phyloP scores from a whole-genome alignment of 2,329 filamentous ascomycete genomes.

The Byssoonygena ceratinophila region DNA sequence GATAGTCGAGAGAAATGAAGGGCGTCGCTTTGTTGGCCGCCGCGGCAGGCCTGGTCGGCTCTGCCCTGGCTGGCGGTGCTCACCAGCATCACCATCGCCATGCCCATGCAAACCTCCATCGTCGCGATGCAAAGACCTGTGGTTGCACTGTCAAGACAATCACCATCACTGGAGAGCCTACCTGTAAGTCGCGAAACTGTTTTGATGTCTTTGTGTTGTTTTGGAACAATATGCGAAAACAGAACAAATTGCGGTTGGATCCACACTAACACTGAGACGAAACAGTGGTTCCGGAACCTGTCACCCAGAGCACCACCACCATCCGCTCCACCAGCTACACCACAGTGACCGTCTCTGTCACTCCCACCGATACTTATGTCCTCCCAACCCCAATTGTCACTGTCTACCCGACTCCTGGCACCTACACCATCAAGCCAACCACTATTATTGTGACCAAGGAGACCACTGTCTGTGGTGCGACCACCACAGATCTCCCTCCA shows the following conservation, averaged over 20 bases:
- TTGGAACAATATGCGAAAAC: neutral
- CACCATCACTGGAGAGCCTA: constrained; percentile 57
- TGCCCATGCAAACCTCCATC: constrained; percentile 47
- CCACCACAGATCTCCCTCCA: constrained; percentile 50
- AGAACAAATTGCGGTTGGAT: neutral
- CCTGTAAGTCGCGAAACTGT: constrained; percentile 39
- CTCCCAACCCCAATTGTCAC: constrained; percentile 42
- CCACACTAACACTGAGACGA: neutral
- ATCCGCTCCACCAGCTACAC: constrained; percentile 30
- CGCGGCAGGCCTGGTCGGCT: constrained; percentile 41
- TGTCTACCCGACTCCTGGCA: constrained; percentile 54
- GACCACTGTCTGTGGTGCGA: constrained; percentile 56
- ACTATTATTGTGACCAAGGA: constrained; percentile 57
- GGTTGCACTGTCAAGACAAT: constrained; percentile 65
- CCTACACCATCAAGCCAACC: constrained; percentile 64
- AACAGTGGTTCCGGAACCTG: constrained; percentile 11
- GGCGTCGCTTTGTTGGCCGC: constrained; percentile 56
- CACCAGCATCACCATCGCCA: constrained; percentile 37
- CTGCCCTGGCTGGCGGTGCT: constrained; percentile 48
- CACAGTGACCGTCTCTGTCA: constrained; percentile 29
- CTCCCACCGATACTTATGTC: constrained; percentile 17
- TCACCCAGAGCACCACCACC: constrained; percentile 23
- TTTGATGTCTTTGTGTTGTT: neutral
- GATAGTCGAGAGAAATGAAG: constrained; percentile 52
- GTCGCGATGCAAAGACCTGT: constrained; percentile 44